Evolutionary conservation across 2,329 filamentous ascomycete genomes (phyloP).

Genomic region (Fusarium pilosicola): DNA sequence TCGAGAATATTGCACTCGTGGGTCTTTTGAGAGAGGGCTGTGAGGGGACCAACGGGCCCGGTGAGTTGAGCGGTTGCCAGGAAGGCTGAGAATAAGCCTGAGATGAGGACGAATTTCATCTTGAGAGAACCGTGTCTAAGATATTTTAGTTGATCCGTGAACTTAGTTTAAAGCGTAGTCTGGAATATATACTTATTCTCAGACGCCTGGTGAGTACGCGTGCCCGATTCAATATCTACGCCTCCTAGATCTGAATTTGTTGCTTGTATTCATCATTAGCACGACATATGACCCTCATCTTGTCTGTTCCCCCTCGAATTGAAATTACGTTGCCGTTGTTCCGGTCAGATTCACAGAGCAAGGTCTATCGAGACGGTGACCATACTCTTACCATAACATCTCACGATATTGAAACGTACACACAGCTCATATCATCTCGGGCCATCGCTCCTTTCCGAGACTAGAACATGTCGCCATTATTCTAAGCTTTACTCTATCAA

Average conservation of each 20-base stretch:
- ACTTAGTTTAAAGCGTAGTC: fast-evolving
- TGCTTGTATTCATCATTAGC: background rate
- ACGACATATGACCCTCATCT: background rate
- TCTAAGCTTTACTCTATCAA: background rate
- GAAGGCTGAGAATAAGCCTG: background rate
- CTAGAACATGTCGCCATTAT: background rate
- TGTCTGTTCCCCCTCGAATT: background rate
- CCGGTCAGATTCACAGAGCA: background rate
- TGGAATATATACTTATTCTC: background rate
- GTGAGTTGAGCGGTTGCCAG: background rate
- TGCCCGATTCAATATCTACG: background rate
- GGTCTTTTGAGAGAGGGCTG: background rate
- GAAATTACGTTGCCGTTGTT: background rate
- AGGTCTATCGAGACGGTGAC: no score
- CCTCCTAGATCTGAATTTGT: background rate
- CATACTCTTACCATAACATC: background rate
- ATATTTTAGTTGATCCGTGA: fast-evolving
- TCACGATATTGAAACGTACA: background rate
- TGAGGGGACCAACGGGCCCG: background rate
- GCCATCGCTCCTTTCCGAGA: background rate
- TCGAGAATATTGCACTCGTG: background rate
- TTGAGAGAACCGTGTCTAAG: fast-evolving
- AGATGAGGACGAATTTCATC: background rate
- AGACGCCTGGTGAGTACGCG: no score
- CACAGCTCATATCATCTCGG: background rate